These are phyloP conservation scores for Saturnispora zaruensis DNA, from an alignment of 805 yeast species.

Conservation along the genomic window DNA sequence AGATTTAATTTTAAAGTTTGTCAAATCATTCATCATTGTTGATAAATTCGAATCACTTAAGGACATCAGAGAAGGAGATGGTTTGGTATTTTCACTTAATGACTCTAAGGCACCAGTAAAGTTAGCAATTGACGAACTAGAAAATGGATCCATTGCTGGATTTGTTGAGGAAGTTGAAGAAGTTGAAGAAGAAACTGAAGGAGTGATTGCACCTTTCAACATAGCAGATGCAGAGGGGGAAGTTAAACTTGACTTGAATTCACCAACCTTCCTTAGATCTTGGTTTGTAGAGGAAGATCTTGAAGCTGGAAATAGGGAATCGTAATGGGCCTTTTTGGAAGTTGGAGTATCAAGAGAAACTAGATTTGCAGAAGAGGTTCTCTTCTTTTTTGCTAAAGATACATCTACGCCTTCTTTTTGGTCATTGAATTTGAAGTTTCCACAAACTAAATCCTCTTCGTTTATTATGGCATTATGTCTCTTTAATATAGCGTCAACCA, in stretches of 20 bases:
- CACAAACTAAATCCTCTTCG: constrained; percentile 3
- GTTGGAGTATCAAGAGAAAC: background rate
- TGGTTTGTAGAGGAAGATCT: constrained; percentile 3
- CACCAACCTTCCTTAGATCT: constrained; percentile 4
- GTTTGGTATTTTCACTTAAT: constrained; percentile 1
- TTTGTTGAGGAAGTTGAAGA: background rate
- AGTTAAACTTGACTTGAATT: background rate
- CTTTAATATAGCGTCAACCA: constrained; percentile 34
- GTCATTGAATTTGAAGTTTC: constrained; percentile 4
- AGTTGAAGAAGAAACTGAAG: background rate
- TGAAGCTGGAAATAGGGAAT: constrained; percentile 1
- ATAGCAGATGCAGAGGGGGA: background rate
- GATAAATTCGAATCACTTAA: constrained; percentile 6
- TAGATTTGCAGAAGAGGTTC: constrained; percentile 2
- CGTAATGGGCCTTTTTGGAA: constrained; percentile 4
- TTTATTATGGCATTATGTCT: constrained; percentile 16
- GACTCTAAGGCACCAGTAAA: constrained; percentile 8
- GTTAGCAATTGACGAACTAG: background rate
- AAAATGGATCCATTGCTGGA: constrained; percentile 8
- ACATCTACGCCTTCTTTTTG: background rate
- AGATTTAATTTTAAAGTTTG: constrained; percentile 8
- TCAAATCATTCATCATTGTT: constrained; percentile 8
- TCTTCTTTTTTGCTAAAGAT: constrained; percentile 2
- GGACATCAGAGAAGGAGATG: background rate
- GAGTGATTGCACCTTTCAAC: background rate